Percentiles rank a stretch among this genome's conserved stretches.
These are phyloP conservation scores for Prototheca wickerhamii DNA, from an alignment of 163 green algal genomes.

Conservation along the genomic window DNA sequence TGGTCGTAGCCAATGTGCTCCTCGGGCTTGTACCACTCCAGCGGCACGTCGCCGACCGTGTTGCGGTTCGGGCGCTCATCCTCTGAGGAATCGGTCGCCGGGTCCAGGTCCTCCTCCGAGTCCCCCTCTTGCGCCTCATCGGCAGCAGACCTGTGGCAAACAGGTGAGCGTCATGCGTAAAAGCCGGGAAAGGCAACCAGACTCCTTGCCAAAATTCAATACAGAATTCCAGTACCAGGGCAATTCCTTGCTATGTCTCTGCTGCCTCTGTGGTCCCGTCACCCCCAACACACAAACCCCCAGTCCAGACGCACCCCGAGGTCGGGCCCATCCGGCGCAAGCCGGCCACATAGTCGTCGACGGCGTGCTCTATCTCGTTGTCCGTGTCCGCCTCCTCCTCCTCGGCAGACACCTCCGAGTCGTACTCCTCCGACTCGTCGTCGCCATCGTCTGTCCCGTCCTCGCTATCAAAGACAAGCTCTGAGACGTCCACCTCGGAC, in stretches of 20 bases:
- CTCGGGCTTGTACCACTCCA: conserved; percentile 94
- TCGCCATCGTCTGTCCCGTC: not conserved
- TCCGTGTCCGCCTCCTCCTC: no score
- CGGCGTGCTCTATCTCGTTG: no score
- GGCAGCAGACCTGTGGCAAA: not conserved
- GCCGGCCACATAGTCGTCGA: no score
- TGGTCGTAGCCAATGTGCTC: conserved; percentile 83
- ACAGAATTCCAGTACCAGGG: conserved; percentile 3
- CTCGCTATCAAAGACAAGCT: conserved; percentile 13
- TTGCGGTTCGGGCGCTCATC: conserved; percentile 77
- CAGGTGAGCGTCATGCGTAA: no score
- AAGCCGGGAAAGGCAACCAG: no score
- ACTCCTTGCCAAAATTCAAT: no score
- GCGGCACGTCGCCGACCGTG: conserved; percentile 81
- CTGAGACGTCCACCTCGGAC: conserved; percentile 21
- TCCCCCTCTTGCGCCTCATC: not conserved
- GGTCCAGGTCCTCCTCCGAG: conserved; percentile 30
- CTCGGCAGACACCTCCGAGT: no score
- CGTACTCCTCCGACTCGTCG: conserved; percentile 1
- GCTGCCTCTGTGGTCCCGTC: no score
- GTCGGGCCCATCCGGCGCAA: no score
- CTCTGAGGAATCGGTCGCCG: conserved; percentile 74
- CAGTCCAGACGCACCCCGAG: no score
- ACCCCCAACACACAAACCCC: no score
- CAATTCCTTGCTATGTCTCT: not conserved